These are phyloP conservation scores for Helenozyma baotianmanensis DNA, from an alignment of 805 yeast genomes.

Conservation along the genomic window DNA sequence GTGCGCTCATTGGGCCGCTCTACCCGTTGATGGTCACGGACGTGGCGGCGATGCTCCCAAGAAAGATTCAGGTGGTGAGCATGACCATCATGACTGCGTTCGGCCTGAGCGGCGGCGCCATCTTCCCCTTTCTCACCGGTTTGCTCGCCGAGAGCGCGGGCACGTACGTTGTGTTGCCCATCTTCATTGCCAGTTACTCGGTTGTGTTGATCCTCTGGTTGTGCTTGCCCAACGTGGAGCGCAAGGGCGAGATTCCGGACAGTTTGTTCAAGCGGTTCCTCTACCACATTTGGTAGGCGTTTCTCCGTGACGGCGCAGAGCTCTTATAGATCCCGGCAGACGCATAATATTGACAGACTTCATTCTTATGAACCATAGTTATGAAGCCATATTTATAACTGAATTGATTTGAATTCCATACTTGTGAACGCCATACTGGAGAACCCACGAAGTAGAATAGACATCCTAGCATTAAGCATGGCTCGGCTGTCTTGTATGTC, in stretches of 20 bases:
- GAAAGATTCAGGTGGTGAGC: constrained; percentile 21
- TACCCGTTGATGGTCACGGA: constrained; percentile 21
- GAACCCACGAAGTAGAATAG: too few species aligned
- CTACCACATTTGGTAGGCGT: constrained; percentile 3
- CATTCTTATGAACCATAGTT: too few species aligned
- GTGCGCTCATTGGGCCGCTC: constrained; percentile 18
- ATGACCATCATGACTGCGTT: constrained; percentile 22
- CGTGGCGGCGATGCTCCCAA: constrained; percentile 17
- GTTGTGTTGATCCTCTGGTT: constrained; percentile 17
- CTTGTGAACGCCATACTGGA: too few species aligned
- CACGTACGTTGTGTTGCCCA: constrained; percentile 21
- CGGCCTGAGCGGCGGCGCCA: constrained; percentile 23
- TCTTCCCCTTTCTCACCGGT: constrained; percentile 21
- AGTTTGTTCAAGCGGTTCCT: constrained; percentile 1
- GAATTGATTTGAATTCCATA: too few species aligned
- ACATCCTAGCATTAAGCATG: too few species aligned
- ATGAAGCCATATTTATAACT: too few species aligned
- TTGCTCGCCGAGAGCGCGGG: constrained; percentile 19
- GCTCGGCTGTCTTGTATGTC: too few species aligned
- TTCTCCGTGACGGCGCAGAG: too few species aligned
- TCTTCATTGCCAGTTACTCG: constrained; percentile 15
- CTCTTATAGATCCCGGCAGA: too few species aligned
- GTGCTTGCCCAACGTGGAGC: constrained; percentile 13
- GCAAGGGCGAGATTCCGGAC: constrained; percentile 3
- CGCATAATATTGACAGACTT: too few species aligned